phyloP scores from a whole-genome alignment of 2,329 filamentous ascomycete species.

The Epichloe coenophiala region DNA sequence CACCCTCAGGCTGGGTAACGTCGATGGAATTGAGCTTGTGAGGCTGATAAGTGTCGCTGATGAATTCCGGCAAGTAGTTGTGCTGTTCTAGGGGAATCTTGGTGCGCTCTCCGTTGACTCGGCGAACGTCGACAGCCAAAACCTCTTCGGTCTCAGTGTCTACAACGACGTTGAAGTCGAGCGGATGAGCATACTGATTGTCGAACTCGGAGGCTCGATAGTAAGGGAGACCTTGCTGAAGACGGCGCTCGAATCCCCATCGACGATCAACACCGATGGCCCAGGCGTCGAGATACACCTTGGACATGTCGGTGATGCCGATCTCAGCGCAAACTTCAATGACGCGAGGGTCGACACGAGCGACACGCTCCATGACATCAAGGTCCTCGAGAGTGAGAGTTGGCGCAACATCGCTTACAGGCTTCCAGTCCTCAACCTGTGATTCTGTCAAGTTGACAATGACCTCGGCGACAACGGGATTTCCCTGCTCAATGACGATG shows the following conservation, averaged over 20 bases:
- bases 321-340: constrained; percentile 64
- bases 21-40: constrained; percentile 24
- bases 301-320: constrained; percentile 70
- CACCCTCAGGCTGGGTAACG: constrained; percentile 26
- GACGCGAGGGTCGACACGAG: constrained; percentile 56
- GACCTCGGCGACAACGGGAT: constrained; percentile 32
- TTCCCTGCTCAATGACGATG: constrained; percentile 31
- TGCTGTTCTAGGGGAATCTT: constrained; percentile 26
- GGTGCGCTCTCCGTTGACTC: constrained; percentile 33
- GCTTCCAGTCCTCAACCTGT: constrained; percentile 30
- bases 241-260: constrained; percentile 55
- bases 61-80: constrained; percentile 24
- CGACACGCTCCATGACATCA: constrained; percentile 56
- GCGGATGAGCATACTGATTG: constrained; percentile 45
- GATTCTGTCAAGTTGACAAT: constrained; percentile 32
- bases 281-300: constrained; percentile 76
- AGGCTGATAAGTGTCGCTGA: constrained; percentile 21
- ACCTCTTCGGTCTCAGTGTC: constrained; percentile 35
- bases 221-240: constrained; percentile 75
- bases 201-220: constrained; percentile 62
- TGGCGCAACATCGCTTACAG: constrained; percentile 31
- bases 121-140: constrained; percentile 28
- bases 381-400: constrained; percentile 67
- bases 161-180: constrained; percentile 32
- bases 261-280: constrained; percentile 73